Evolutionary conservation across 1,284 basidiomycete genomes (phyloP).

Genomic region (Flammula alnicola): DNA sequence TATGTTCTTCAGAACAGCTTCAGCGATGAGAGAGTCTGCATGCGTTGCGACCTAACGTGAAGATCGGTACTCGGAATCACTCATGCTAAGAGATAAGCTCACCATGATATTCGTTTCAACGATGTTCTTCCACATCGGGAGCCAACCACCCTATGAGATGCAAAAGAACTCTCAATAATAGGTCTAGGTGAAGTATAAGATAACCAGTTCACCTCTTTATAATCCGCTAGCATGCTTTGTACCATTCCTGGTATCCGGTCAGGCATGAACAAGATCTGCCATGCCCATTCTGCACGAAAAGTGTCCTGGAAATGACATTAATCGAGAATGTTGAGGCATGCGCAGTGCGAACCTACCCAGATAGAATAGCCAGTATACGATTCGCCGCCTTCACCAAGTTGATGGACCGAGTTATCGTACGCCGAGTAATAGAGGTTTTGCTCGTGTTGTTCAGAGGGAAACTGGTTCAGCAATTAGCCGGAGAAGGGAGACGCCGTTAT

Average conservation of each 20-base stretch:
- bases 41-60: constrained; percentile 69
- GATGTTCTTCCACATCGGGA: constrained; percentile 92
- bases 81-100: constrained; percentile 17
- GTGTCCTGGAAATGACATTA: constrained; percentile 56
- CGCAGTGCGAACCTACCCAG: constrained; percentile 55
- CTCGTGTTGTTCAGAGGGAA: constrained; percentile 81
- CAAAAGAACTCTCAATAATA: not conserved
- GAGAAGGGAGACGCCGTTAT: not conserved
- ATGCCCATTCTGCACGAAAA: constrained; percentile 80
- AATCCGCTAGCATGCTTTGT: constrained; percentile 82
- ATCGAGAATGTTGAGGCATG: not conserved
- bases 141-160: constrained; percentile 68
- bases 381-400: constrained; percentile 42
- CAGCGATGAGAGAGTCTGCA: constrained; percentile 80
- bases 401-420: constrained; percentile 68
- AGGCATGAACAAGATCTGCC: constrained; percentile 78
- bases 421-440: constrained; percentile 76
- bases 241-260: constrained; percentile 79
- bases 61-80: not conserved
- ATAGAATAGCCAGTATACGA: constrained; percentile 86
- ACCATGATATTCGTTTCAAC: constrained; percentile 56
- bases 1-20: constrained; percentile 73
- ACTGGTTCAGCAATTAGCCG: constrained; percentile 44
- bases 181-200: not conserved
- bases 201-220: constrained; percentile 51